Base-by-base conservation (phyloP, 306 rosid species). In the Abrus precatorius region DNA sequence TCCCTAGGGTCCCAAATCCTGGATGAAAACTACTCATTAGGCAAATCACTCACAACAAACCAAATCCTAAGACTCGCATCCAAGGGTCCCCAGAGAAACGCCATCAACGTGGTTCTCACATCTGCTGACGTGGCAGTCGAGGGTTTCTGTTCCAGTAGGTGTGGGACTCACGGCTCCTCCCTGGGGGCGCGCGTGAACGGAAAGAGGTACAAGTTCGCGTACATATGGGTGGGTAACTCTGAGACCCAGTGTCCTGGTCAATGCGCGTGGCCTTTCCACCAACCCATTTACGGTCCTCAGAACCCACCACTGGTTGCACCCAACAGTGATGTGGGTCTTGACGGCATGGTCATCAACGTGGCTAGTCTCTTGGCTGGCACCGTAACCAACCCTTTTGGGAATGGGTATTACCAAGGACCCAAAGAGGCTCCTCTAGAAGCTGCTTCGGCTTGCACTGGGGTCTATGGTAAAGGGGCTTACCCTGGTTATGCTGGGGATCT, bases 231-330 rank as follows among this genome's bases (percentile, higher is more conserved):
- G 0, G 95, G 95, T 0, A 92, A 92, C 86, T 87, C 95, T 0
- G 93, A 87, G 53, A 84, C 85, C 0, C 93, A 92, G 64, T 92
- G 97, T 69, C 88, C 97, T 0, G 94, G 97, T 5, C 97, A 92
- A 9, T 92, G 97, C 77, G 91, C 94, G 1, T 92, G 94, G 97
- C 97, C 94, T 0, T 92, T 90, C 85, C 97, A 92, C 82, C 94
- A 92, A 80, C 97, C 97, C 48, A 87, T 90, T 20, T 92, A 90
- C n/a, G 97, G 94, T 1, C 97, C 94, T 1, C 92, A 90, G 54
- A 65, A 13, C 55, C 10, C 88, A 9, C 89, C 97, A 0, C 54
- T 92, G 60, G 85, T 84, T 12, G 89, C 93, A 0, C 97, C 93
- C 0, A 92, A 90, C 79, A 89, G 86, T 64, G 94, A 92, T 4